phyloP scores from a whole-genome alignment of 139 green algal genomes.

The Pleodorina starrii region DNA sequence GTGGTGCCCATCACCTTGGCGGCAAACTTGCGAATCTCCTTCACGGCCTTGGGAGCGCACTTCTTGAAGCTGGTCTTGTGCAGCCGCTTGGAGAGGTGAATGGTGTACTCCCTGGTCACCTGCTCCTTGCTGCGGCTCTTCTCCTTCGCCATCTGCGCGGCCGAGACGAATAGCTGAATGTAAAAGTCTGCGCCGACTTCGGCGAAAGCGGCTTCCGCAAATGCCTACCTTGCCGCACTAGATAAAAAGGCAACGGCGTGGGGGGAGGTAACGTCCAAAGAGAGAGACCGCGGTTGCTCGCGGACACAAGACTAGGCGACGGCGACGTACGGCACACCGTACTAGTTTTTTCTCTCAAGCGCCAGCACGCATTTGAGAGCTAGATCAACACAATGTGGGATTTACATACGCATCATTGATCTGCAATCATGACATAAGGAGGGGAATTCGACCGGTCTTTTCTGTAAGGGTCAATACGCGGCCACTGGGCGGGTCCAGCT shows the following conservation, averaged over 20 bases:
- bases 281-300: background rate
- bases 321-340: background rate
- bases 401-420: too few species aligned
- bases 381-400: too few species aligned
- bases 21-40: constrained; percentile 98
- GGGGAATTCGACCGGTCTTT: too few species aligned
- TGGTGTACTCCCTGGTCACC: constrained; percentile 98
- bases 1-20: constrained; percentile 95
- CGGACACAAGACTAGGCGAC: background rate
- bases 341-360: too few species aligned
- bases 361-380: too few species aligned
- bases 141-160: constrained; percentile 75
- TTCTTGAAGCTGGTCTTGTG: constrained; percentile 98
- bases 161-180: background rate
- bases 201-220: background rate
- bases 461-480: too few species aligned
- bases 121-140: constrained; percentile 81
- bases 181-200: constrained; percentile 26
- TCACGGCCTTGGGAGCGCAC: constrained; percentile 92
- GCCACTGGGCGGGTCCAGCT: too few species aligned
- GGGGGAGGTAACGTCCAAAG: constrained; percentile 18
- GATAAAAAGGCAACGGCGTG: constrained; percentile 15
- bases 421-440: too few species aligned
- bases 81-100: constrained; percentile 97
- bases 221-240: constrained; percentile 49